A percentile compares a stretch with the other conserved stretches of the same genome.
Evolutionary conservation across 108 stramenopile species (phyloP).

Genomic region (Skeletonema marinoi): DNA sequence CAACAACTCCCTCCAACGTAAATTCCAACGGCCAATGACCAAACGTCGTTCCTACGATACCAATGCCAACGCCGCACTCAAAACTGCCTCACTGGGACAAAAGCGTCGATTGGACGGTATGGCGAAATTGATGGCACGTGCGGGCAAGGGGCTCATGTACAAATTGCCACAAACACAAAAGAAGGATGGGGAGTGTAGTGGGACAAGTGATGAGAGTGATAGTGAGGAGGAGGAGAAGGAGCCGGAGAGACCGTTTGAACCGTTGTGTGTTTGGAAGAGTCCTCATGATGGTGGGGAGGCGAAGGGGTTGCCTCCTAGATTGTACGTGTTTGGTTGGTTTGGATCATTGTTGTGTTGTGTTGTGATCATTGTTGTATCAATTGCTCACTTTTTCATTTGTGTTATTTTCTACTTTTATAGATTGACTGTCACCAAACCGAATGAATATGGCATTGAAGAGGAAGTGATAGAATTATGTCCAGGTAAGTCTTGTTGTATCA

Average conservation of each 20-base stretch:
- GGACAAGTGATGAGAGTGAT: slow-evolving; percentile 45
- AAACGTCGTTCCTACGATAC: slow-evolving; percentile 76
- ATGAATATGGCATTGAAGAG: slow-evolving; percentile 89
- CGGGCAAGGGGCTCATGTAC: slow-evolving; percentile 69
- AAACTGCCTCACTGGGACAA: slow-evolving; percentile 58
- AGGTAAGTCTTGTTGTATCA: slow-evolving; percentile 1
- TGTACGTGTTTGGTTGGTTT: slow-evolving; percentile 47
- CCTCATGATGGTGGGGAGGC: slow-evolving; percentile 80
- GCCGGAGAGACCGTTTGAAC: slow-evolving; percentile 76
- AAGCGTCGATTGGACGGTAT: slow-evolving; percentile 76
- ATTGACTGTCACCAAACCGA: slow-evolving; percentile 62
- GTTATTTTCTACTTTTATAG: slow-evolving; percentile 21
- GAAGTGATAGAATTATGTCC: slow-evolving; percentile 57
- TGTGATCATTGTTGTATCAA: background rate
- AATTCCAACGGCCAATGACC: slow-evolving; percentile 83
- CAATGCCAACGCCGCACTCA: slow-evolving; percentile 65
- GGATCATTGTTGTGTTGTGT: background rate
- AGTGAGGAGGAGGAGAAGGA: slow-evolving; percentile 62
- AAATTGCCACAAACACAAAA: slow-evolving; percentile 30
- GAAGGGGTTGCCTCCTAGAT: slow-evolving; percentile 69
- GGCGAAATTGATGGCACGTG: slow-evolving; percentile 73
- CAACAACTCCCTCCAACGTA: slow-evolving; percentile 44
- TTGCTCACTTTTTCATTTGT: slow-evolving; percentile 6
- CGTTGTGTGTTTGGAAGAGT: slow-evolving; percentile 78
- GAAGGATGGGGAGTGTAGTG: slow-evolving; percentile 16